Base-by-base conservation (phyloP, 2,329 filamentous ascomycete species). In the Neurospora sp. region DNA sequence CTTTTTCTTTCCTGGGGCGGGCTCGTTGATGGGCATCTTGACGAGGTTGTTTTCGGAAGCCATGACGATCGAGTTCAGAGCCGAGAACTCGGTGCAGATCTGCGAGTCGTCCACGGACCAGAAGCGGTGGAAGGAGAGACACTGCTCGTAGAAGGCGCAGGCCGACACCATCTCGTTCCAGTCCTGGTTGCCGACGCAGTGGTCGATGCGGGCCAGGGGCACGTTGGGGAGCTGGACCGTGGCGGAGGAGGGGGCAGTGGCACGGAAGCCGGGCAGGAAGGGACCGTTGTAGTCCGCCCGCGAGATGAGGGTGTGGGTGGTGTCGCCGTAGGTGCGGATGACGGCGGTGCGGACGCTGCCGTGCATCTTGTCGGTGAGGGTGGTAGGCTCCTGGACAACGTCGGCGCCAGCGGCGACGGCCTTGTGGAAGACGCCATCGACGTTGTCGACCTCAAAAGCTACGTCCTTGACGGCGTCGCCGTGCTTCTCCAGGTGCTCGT, bases 1-100 rank as follows among this genome's bases (percentile, higher is more conserved):
- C 80, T 93, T 92, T 82, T 93, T 95, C 83, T 96, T 96, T 71
- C 94, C 95, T 1, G 87, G 84, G 0, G 95, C 95, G 1, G 95
- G 95, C 82, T 97, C 94, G 84, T 97, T 97, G 86, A 98, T 97
- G 76, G 95, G 95, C 93, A 97, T 97, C 83, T 97, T 97, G 81
- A 97, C 93, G 4, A 91, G 80, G 70, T 95, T 91, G 82, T 94
- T 93, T 71, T 89, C 89, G 4, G 90, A 93, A 58, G 91, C 88
- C 93, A 97, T 97, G 78, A 97, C 95, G 77, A 97, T 90, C 77
- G 89, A 92, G 81, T 90, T 93, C 67, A 97, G 85, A 10, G 95
- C 93, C 0, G 91, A 93, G 86, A 93, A 97, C 78, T 97, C 93
- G 74, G 92, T 97, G 86, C 89, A 93, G 82, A 97, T 96, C 79